These are phyloP conservation scores for Cystoderma amianthinum DNA, from an alignment of 768 basidiomycete species.

Conservation along the genomic window DNA sequence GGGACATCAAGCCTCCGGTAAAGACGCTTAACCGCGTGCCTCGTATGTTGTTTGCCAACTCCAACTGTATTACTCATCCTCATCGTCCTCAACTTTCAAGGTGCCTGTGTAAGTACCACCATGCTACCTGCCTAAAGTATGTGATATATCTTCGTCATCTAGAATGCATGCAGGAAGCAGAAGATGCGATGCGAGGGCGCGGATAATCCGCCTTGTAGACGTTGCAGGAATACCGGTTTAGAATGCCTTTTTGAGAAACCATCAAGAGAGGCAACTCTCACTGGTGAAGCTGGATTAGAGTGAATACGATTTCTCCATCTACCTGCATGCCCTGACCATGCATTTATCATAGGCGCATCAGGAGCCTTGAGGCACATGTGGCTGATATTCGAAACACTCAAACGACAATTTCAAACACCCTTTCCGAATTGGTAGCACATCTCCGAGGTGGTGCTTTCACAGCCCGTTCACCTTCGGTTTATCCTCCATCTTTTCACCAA, in stretches of 20 bases:
- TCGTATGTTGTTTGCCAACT: slow-evolving; percentile 44
- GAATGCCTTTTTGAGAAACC: slow-evolving; percentile 97
- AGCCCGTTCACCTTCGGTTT: slow-evolving; percentile 62
- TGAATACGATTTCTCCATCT: slow-evolving; percentile 30
- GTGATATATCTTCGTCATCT: slow-evolving; percentile 16
- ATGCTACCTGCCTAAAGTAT: too few relatives aligned
- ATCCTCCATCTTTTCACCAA: slow-evolving; percentile 47
- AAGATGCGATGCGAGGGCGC: slow-evolving; percentile 98
- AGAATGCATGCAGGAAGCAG: slow-evolving; percentile 95
- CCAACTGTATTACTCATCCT: slow-evolving; percentile 9
- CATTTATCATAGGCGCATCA: slow-evolving; percentile 62
- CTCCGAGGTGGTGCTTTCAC: slow-evolving; percentile 50
- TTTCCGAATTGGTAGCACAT: slow-evolving; percentile 75
- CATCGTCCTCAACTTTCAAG: slow-evolving; percentile 28
- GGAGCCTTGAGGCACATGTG: slow-evolving; percentile 82
- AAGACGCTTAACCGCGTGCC: slow-evolving; percentile 84
- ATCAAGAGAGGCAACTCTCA: slow-evolving; percentile 76
- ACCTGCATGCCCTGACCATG: slow-evolving; percentile 11
- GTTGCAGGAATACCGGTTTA: slow-evolving; percentile 83
- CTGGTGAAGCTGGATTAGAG: slow-evolving; percentile 88
- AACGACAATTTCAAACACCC: slow-evolving; percentile 66
- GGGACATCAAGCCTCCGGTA: slow-evolving; percentile 63
- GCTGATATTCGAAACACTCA: slow-evolving; percentile 74
- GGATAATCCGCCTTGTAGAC: slow-evolving; percentile 93
- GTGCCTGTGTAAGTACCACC: slow-evolving; percentile 68